Conservation (phyloP, 2,329 filamentous ascomycete species). For the Penicillium sp. region DNA sequence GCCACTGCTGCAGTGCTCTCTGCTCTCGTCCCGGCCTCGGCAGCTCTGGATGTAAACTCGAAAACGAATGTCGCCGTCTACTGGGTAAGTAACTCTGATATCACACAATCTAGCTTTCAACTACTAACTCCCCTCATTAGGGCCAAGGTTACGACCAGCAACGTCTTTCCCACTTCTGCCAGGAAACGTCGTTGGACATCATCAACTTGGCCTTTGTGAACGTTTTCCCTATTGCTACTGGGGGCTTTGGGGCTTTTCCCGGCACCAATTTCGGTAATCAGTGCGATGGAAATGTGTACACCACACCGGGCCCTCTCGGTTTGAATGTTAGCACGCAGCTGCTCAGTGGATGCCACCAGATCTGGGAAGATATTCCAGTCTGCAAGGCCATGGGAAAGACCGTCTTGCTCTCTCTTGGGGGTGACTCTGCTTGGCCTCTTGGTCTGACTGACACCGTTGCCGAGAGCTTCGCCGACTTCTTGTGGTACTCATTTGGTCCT, state of each 20-base stretch:
- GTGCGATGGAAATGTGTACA: constrained; percentile 35
- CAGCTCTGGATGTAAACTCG: constrained; percentile 39
- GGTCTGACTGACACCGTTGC: constrained; percentile 33
- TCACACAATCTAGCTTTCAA: neutral
- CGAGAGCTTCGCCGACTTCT: constrained; percentile 44
- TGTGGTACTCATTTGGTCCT: constrained; percentile 50
- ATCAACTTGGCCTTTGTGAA: constrained; percentile 55
- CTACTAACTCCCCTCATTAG: constrained; percentile 25
- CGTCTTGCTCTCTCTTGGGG: constrained; percentile 47
- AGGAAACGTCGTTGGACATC: constrained; percentile 50
- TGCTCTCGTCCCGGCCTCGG: constrained; percentile 29
- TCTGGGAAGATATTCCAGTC: constrained; percentile 39
- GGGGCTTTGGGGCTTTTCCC: constrained; percentile 47
- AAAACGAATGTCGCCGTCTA: constrained; percentile 51
- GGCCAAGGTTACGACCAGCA: constrained; percentile 51
- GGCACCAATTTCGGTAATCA: constrained; percentile 55
- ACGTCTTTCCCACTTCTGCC: constrained; percentile 49
- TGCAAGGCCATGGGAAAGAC: constrained; percentile 43
- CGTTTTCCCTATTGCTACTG: constrained; percentile 45
- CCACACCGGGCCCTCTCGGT: too few relatives aligned
- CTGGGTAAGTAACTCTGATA: constrained; percentile 37
- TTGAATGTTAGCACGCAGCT: constrained; percentile 33
- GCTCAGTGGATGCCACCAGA: constrained; percentile 41
- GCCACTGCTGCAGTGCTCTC: constrained; percentile 35
- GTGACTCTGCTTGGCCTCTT: constrained; percentile 32